Evolutionary conservation across 2,329 filamentous ascomycete genomes (phyloP), one percentile per base, ranked within the genome.

Genomic region (Pseudonectria buxi): DNA sequence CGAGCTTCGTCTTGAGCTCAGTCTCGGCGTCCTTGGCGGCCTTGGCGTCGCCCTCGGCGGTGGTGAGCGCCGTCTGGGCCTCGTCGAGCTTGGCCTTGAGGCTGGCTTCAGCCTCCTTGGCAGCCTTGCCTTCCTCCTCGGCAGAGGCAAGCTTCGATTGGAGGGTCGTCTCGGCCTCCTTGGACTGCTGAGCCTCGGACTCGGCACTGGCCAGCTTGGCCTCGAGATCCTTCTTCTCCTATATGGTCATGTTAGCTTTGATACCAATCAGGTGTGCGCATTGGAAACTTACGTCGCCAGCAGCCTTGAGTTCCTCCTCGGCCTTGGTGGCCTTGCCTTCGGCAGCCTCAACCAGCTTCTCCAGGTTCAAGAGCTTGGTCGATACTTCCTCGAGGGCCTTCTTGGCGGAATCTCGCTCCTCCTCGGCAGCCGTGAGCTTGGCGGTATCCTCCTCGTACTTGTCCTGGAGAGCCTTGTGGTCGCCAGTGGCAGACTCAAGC

Each of bases 251-350:
- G 45, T 51, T 33, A 51, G 45, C 15, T 26, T 18, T 6, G 15
- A 12, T 10, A 4, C n/a, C n/a, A n/a, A n/a, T n/a, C n/a, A n/a
- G n/a, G n/a, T n/a, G n/a, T n/a, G n/a, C n/a, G n/a, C n/a, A n/a
- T n/a, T n/a, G 28, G 26, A 3, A 26, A 35, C 56, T 44, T 56
- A 64, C 61, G 16, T 46, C 43, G 29, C 59, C 45, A 2, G 53
- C 50, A 22, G 51, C 40, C 33, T 57, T 50, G 7, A 69, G 51
- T 32, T 64, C 54, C 14, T 61, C 60, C 16, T 59, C 53, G 10
- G 57, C 55, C 47, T 65, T 58, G 15, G 55, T 49, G 4, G 57
- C 56, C 43, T 63, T 62, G 36, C 57, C 49, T 37, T 63, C 54
- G 4, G 61, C 61, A 32, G 54, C 52, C 35, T 63, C 56, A 6